A percentile compares a stretch with the other conserved stretches of the same genome.
These are phyloP conservation scores for Lignosus rhinocerotis DNA, from an alignment of 1,284 basidiomycete species.

Conservation along the genomic window DNA sequence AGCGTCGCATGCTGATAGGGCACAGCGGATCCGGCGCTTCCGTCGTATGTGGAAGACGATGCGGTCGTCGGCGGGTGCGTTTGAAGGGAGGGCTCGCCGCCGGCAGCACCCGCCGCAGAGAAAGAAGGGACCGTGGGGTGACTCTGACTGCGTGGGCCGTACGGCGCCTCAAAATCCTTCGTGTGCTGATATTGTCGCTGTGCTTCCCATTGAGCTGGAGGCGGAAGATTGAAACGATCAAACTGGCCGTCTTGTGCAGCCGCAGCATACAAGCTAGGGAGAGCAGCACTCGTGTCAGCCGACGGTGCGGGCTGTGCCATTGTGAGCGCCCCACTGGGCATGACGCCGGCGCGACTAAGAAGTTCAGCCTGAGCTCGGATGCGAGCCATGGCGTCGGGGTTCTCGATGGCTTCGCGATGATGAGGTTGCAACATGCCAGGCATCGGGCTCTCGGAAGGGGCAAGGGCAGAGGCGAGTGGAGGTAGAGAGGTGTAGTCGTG, in stretches of 20 bases:
- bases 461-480: constrained; percentile 17
- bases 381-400: constrained; percentile 46
- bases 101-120: constrained; percentile 17
- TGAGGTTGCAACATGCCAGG: constrained; percentile 7
- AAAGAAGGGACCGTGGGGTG: constrained; percentile 13
- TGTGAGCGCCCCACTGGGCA: constrained; percentile 27
- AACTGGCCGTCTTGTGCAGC: constrained; percentile 15
- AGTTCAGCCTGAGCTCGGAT: constrained; percentile 52
- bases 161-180: constrained; percentile 23
- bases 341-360: constrained; percentile 36
- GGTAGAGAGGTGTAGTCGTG: constrained; percentile 21
- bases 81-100: constrained; percentile 26
- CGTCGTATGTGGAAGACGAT: constrained; percentile 11
- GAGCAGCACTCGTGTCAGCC: constrained; percentile 17
- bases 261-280: constrained; percentile 18
- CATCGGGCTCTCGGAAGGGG: constrained; percentile 11
- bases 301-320: constrained; percentile 16
- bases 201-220: constrained; percentile 17
- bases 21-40: constrained; percentile 11
- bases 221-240: constrained; percentile 11
- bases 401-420: constrained; percentile 17
- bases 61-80: constrained; percentile 22
- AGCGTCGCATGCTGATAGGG: constrained; percentile 20
- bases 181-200: constrained; percentile 18
- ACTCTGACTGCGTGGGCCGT: constrained; percentile 15